phyloP scores from a whole-genome alignment of 2,329 filamentous ascomycete species.

The Rhytidhysteron rufulum region DNA sequence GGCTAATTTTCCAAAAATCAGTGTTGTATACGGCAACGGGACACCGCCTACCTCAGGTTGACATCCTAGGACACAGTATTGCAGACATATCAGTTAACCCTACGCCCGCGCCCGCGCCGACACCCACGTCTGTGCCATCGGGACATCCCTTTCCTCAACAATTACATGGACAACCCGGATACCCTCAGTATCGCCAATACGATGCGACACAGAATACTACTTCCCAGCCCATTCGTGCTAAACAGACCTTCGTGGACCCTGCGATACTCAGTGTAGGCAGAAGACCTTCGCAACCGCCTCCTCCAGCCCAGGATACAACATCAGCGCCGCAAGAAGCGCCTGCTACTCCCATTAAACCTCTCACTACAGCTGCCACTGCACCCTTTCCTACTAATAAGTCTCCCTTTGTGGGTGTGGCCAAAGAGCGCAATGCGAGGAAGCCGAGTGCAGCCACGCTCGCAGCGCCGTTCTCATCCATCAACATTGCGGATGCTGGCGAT shows the following conservation, averaged over 20 bases:
- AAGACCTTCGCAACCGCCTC: conserved; percentile 23
- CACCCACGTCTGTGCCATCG: conserved; percentile 4
- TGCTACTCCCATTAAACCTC: conserved; percentile 42
- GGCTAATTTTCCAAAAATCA: too few relatives aligned
- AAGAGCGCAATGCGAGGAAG: conserved; percentile 27
- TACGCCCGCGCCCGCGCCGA: conserved; percentile 15
- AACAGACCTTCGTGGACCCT: conserved; percentile 66
- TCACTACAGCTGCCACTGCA: conserved; percentile 30
- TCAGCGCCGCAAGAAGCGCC: conserved; percentile 30
- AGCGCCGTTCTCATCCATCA: conserved; percentile 36
- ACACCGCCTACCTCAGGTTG: conserved; percentile 50
- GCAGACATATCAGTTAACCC: conserved; percentile 54
- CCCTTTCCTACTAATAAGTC: conserved; percentile 34
- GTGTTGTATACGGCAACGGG: conserved; percentile 54
- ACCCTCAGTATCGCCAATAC: conserved; percentile 11
- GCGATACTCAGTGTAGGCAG: conserved; percentile 69
- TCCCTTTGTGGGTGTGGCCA: conserved; percentile 32
- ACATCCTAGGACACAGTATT: conserved; percentile 56
- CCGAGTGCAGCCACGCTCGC: conserved; percentile 37
- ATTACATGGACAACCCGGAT: conserved; percentile 10
- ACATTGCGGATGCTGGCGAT: conserved; percentile 37
- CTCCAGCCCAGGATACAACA: conserved; percentile 12
- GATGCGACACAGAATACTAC: conserved; percentile 15
- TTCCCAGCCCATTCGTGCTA: conserved; percentile 23
- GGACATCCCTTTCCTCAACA: conserved; percentile 4